Conservation (phyloP, 148 eudicot genomes). For the Polygonum maritimum region DNA sequence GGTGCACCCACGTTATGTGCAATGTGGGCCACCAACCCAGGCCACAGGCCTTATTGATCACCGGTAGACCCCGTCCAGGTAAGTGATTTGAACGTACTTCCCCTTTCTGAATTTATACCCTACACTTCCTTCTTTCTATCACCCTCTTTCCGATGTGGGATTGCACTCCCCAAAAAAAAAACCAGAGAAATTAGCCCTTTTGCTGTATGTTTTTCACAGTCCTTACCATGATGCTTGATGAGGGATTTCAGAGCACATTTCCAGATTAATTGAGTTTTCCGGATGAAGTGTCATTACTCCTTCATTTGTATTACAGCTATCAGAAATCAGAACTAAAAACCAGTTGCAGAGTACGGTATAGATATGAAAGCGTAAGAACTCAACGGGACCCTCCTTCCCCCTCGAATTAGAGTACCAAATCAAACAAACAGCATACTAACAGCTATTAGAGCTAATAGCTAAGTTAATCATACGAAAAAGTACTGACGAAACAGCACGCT, state of each 20-base stretch:
- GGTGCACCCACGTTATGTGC: neutral
- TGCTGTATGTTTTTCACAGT: neutral
- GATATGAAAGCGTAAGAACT: too few species aligned
- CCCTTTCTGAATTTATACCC: neutral
- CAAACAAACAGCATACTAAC: too few species aligned
- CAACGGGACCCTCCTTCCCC: too few species aligned
- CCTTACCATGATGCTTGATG: neutral
- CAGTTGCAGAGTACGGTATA: too few species aligned
- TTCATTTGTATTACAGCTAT: too few species aligned
- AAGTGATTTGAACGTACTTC: neutral
- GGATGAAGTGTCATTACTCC: too few species aligned
- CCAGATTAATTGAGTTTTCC: neutral
- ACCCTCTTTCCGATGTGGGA: neutral
- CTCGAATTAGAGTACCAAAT: too few species aligned
- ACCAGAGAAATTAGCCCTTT: too few species aligned
- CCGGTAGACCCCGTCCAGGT: neutral
- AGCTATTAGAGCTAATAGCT: too few species aligned
- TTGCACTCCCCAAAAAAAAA: neutral
- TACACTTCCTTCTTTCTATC: neutral
- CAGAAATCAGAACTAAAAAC: too few species aligned
- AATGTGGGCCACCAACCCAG: neutral
- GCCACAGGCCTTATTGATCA: neutral
- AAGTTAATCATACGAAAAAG: too few species aligned
- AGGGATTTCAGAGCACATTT: neutral
- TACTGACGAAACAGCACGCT: too few species aligned